Evolutionary conservation across 495 filamentous ascomycete species (phyloP).

Genomic region (Chlorociboria aeruginascens): DNA sequence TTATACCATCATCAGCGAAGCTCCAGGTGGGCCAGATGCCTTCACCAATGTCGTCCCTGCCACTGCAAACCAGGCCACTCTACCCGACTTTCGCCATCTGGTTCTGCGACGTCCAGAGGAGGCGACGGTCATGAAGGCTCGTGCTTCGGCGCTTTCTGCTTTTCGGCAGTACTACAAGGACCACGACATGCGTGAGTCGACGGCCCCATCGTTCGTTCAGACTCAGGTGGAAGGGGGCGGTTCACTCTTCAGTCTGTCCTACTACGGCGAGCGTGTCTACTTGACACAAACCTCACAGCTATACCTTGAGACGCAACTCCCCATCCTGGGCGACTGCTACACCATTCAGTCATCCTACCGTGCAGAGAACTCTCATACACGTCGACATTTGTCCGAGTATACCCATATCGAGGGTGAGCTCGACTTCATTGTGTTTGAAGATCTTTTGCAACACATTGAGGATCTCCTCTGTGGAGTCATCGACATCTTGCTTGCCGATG

Average conservation of each 20-base stretch:
- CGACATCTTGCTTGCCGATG: conserved; percentile 57
- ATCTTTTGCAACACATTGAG: conserved; percentile 82
- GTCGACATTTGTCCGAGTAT: conserved; percentile 87
- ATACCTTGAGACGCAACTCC: conserved; percentile 88
- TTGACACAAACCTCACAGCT: conserved; percentile 93
- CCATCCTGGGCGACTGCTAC: conserved; percentile 84
- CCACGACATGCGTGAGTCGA: conserved; percentile 65
- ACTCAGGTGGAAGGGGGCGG: conserved; percentile 91
- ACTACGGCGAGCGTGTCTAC: conserved; percentile 85
- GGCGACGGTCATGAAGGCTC: conserved; percentile 78
- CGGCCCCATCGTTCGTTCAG: conserved; percentile 86
- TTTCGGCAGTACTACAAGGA: conserved; percentile 72
- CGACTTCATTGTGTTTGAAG: conserved; percentile 83
- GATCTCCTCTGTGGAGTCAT: conserved; percentile 76
- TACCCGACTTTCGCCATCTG: conserved; percentile 80
- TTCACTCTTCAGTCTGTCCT: conserved; percentile 82
- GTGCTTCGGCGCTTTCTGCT: conserved; percentile 66
- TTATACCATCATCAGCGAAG: conserved; percentile 70
- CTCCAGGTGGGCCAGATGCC: conserved; percentile 77
- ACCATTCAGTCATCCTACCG: conserved; percentile 98
- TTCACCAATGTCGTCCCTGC: conserved; percentile 77
- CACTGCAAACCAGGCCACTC: conserved; percentile 51
- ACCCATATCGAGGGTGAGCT: conserved; percentile 92
- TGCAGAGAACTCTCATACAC: conserved; percentile 84
- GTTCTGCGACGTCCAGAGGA: conserved; percentile 76